A percentile compares a stretch with the other conserved stretches of the same genome.
Evolutionary conservation across 768 basidiomycete species (phyloP).

Genomic region (Kwoniella mangroviensis): DNA sequence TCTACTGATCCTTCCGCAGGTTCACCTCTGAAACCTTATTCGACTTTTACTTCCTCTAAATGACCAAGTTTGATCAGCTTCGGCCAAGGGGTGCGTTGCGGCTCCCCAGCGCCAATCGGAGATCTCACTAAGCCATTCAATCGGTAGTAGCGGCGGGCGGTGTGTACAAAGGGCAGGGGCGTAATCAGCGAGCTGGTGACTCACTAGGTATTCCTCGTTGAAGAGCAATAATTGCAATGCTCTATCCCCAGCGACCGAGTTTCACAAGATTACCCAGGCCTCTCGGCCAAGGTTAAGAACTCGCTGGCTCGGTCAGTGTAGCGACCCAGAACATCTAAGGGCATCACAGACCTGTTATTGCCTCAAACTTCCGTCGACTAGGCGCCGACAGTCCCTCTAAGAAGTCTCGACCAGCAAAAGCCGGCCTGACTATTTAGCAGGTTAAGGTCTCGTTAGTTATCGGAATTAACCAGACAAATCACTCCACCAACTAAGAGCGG

Average conservation of each 20-base stretch:
- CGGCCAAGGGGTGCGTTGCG: conserved; percentile 63
- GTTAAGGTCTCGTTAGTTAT: conserved; percentile 93
- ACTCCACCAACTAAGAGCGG: conserved; percentile 86
- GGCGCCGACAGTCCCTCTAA: conserved; percentile 84
- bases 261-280: conserved; percentile 78
- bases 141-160: conserved; percentile 88
- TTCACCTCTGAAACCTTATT: conserved; percentile 82
- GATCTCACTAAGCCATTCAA: conserved; percentile 89
- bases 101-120: conserved; percentile 72
- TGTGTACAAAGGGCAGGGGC: conserved; percentile 90
- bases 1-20: conserved; percentile 76
- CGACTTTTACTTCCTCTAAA: conserved; percentile 76
- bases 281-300: conserved; percentile 74
- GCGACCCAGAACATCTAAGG: conserved; percentile 89
- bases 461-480: conserved; percentile 97
- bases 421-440: conserved; percentile 85
- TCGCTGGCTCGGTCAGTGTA: conserved; percentile 89
- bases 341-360: conserved; percentile 91
- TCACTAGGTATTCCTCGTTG: conserved; percentile 87
- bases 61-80: conserved; percentile 78
- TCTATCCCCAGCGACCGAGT: conserved; percentile 83
- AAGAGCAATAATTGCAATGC: conserved; percentile 91
- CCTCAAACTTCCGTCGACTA: conserved; percentile 84
- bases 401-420: conserved; percentile 77
- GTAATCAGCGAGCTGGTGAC: conserved; percentile 88